These are phyloP conservation scores for Sphaerulina musiva DNA, from an alignment of 2,329 filamentous ascomycete species.

Conservation along the genomic window DNA sequence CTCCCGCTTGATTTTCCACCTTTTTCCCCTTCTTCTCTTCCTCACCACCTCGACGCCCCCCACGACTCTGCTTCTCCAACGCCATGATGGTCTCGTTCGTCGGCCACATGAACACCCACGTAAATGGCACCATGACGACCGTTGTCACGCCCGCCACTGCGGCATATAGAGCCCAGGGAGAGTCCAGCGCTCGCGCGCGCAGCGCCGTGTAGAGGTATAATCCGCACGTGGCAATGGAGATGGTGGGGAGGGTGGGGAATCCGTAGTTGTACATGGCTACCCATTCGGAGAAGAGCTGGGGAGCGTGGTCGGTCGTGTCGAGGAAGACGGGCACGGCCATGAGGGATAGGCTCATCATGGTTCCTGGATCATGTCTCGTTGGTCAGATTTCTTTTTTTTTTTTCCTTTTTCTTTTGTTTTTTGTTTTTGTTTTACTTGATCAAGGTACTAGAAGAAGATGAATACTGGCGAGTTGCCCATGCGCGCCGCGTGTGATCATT, in stretches of 20 bases:
- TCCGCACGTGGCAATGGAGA: constrained; percentile 3
- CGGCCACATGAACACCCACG: constrained; percentile 9
- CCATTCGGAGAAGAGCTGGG: constrained; percentile 8
- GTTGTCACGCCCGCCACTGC: not conserved
- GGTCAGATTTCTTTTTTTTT: not conserved
- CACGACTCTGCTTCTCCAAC: not conserved
- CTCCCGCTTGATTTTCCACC: not conserved
- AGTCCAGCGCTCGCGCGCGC: not conserved
- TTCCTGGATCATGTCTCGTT: not conserved
- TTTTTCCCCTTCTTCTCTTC: not conserved
- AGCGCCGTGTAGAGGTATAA: not conserved
- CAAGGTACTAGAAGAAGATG: too few relatives aligned
- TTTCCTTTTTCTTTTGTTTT: too few relatives aligned
- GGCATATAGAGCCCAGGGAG: not conserved
- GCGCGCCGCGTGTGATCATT: too few relatives aligned
- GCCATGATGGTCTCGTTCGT: constrained; percentile 1
- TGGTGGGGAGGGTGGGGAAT: constrained; percentile 1
- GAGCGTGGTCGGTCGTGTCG: not conserved
- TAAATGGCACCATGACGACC: constrained; percentile 11
- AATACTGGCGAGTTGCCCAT: too few relatives aligned
- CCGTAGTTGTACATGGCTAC: constrained; percentile 5
- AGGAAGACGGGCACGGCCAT: constrained; percentile 4
- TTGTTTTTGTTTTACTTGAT: not conserved
- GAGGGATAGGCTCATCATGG: constrained; percentile 9
- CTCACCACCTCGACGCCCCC: constrained; percentile 17